Percentiles rank a stretch among this genome's conserved stretches.
phyloP scores from a whole-genome alignment of 1,284 basidiomycete species.

The Naganishia liquefaciens region DNA sequence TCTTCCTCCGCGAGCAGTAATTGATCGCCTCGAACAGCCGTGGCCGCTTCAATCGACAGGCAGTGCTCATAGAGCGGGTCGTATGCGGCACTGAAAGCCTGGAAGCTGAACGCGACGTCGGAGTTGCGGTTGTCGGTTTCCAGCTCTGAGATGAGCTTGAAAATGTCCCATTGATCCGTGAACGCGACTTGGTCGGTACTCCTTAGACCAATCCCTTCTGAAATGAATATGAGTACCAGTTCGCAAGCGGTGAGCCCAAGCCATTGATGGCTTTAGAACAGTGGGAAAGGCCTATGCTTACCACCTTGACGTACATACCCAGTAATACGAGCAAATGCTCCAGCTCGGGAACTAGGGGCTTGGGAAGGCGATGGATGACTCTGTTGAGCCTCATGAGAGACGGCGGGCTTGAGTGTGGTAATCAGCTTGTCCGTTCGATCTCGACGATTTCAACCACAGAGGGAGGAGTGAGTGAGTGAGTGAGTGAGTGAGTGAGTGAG shows the following conservation, averaged over 20 bases:
- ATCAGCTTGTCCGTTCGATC: neutral
- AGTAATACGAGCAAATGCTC: constrained; percentile 1
- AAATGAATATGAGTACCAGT: neutral
- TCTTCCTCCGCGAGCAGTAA: constrained; percentile 7
- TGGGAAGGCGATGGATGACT: neutral
- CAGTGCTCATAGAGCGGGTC: constrained; percentile 1
- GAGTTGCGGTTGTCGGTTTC: neutral
- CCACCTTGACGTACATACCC: constrained; percentile 8
- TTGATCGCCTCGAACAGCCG: neutral
- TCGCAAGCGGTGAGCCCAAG: neutral
- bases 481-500: too few species aligned
- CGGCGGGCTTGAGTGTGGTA: neutral
- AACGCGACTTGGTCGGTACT: constrained; percentile 15
- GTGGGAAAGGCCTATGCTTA: neutral
- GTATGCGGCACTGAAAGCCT: constrained; percentile 8
- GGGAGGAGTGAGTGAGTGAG: too few species aligned
- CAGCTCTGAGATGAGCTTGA: neutral
- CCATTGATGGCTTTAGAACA: neutral
- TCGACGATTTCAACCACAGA: too few species aligned
- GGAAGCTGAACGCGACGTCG: neutral
- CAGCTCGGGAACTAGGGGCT: neutral
- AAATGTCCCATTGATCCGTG: neutral
- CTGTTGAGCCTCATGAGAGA: constrained; percentile 4
- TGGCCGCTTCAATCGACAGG: constrained; percentile 3
- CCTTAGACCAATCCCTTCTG: neutral